These are phyloP conservation scores for Penicillium lividum DNA, from an alignment of 495 filamentous ascomycete genomes.

Conservation along the genomic window DNA sequence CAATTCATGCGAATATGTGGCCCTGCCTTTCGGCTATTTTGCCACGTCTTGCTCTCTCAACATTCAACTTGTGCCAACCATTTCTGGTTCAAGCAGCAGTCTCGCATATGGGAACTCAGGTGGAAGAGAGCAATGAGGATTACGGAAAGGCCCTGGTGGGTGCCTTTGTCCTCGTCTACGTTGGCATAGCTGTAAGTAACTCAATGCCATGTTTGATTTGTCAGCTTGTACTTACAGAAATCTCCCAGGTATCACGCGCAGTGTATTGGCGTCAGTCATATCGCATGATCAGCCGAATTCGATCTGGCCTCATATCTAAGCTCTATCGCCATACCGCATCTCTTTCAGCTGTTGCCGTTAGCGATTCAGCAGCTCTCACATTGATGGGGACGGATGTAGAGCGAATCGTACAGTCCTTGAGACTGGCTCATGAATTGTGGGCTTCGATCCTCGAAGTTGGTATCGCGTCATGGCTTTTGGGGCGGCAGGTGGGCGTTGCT, in stretches of 20 bases:
- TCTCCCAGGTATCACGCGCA: too few species aligned
- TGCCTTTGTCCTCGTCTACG: slow-evolving; percentile 1
- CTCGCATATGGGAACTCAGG: too few species aligned
- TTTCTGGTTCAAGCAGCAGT: slow-evolving; percentile 5
- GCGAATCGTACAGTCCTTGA: not conserved
- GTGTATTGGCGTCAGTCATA: slow-evolving; percentile 2
- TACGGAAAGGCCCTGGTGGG: slow-evolving; percentile 7
- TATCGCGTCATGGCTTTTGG: slow-evolving; percentile 1
- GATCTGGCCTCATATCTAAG: not conserved
- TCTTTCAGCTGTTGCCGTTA: not conserved
- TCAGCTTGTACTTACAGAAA: too few species aligned
- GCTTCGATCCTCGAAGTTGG: not conserved
- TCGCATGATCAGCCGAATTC: slow-evolving; percentile 4
- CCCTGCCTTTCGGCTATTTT: not conserved
- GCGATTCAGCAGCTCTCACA: not conserved
- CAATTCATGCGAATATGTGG: not conserved
- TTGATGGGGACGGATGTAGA: slow-evolving; percentile 8
- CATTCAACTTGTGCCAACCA: slow-evolving; percentile 9
- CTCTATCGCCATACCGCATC: not conserved
- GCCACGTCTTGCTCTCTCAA: slow-evolving; percentile 3
- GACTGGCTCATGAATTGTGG: slow-evolving; percentile 2
- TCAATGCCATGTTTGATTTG: too few species aligned
- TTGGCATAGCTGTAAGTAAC: slow-evolving; percentile 1
- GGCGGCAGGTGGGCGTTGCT: not conserved
- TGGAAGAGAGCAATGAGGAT: too few species aligned